phyloP scores from a whole-genome alignment of 306 rosid genomes.

The Fagus crenata region DNA sequence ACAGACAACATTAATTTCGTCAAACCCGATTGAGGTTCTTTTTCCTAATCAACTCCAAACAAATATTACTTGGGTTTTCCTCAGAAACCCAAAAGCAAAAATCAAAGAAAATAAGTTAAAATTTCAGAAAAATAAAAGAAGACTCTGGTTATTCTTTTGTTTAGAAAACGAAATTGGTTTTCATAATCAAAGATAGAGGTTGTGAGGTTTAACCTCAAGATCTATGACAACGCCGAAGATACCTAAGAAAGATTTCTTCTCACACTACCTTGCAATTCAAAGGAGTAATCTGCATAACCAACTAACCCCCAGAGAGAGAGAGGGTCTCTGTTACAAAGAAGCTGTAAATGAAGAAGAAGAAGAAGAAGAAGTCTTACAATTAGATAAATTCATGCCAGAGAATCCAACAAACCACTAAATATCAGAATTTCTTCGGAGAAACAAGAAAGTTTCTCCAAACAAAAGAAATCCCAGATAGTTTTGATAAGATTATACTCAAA shows the following conservation, averaged over 20 bases:
- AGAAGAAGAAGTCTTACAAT: slow-evolving; percentile 37
- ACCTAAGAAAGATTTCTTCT: slow-evolving; percentile 4
- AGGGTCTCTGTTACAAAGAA: slow-evolving; percentile 21
- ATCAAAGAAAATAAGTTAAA: slow-evolving; percentile 1
- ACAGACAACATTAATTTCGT: slow-evolving; percentile 9
- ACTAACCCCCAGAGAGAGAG: background rate
- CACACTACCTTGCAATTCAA: slow-evolving; percentile 6
- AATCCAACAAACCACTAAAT: background rate
- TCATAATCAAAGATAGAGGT: background rate
- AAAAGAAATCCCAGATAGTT: slow-evolving; percentile 40
- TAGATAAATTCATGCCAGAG: slow-evolving; percentile 29
- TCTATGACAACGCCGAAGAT: slow-evolving; percentile 28
- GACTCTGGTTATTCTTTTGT: background rate
- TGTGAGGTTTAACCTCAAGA: slow-evolving; percentile 40
- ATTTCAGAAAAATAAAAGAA: background rate
- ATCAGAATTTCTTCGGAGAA: background rate
- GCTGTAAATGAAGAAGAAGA: slow-evolving; percentile 1
- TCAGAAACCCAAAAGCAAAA: background rate
- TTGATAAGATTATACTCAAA: background rate
- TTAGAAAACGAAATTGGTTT: background rate
- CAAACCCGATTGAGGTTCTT: background rate
- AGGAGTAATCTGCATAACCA: slow-evolving; percentile 14
- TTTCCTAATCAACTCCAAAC: slow-evolving; percentile 20
- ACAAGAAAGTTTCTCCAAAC: slow-evolving; percentile 6
- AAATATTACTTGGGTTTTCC: background rate